Evolutionary conservation across 805 yeast species (phyloP), one percentile per base, ranked within the genome.

Genomic region (Saturnispora kantuleensis): DNA sequence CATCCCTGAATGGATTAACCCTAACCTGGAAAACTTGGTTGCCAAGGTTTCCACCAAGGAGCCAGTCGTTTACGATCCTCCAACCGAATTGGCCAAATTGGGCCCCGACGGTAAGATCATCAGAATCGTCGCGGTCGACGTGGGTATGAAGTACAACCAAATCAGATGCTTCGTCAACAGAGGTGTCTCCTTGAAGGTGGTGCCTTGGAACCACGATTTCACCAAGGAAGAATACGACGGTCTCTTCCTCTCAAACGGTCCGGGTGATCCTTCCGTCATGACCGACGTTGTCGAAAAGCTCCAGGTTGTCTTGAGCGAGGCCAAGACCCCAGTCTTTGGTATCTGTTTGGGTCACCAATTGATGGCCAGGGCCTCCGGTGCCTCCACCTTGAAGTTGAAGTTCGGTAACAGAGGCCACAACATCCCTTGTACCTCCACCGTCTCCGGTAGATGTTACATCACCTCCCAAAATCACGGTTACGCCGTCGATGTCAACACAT

Each of bases 391-490:
- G 56, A 93, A 93, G 69, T 70, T 93, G 70, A 89, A 89, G 69
- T 93, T 87, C 58, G 98, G 98, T 79, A 93, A 93, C 76, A 88
- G 98, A 75, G 98, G 97, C 59, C 98, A 93, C 69, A 93, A 93
- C 67, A 93, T 93, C 56, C 98, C 98, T 49, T 70, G 84, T 95
- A 55, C 88, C 84, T 52, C 75, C 81, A 53, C 81, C 78, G 51
- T 84, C 34, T 60, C 93, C 49, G 98, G 98, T 41, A 78, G 94
- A 67, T 93, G 98, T 74, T 90, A 93, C 72, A 93, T 93, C 67
- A 93, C 98, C 28, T 90, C 97, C 39, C 98, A 93, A 73, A 93
- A 93, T 67, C 99, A 93, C 67, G 99, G 99, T 70, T 93, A 72
- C 64, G 99, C 98, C 42, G 98, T 93, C 50, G 96, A 93, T 63